Evolutionary conservation across 345 rosid species (phyloP), one percentile per base, ranked within the genome.

Genomic region (Carallia pectinifolia): DNA sequence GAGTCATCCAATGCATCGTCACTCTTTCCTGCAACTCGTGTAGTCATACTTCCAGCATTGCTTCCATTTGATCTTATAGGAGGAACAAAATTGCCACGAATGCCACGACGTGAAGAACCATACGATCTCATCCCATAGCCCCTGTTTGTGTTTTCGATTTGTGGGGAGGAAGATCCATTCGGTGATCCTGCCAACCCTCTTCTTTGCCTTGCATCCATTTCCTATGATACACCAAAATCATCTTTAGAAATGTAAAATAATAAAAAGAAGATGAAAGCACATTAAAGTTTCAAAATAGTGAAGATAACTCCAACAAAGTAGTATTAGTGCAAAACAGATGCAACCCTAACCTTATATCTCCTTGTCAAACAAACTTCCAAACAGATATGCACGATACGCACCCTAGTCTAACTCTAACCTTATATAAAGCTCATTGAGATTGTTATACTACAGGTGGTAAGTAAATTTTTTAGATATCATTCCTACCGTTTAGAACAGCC

Each of bases 71-170:
- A 78, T 85, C 71, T 92, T 80, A 92, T 85, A 17, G 97, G 97
- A 55, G 99, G 97, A 69, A 95, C 82, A 82, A 95, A 95, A 79
- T 79, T 92, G 58, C 97, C 92, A 60, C 94, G 92, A 70, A 79
- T 69, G 61, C 97, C 97, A 55, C 91, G 88, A 65, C 96, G 84
- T 74, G 81, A 62, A 76, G 76, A 65, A 62, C 97, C 91, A 58
- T 88, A 76, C 0, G 90, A 76, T 76, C 88, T 88, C 65, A 70
- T 78, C 70, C 93, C 88, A 75, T 83, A 85, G 36, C 88, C 86
- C 82, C 83, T 84, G 79, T 71, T 67, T 65, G 70, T 80, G 77
- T 58, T 69, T 58, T 91, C 96, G 80, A 76, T 75, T 74, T 85
- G 90, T 5, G 89, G 92, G 71, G 96, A 90, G 66, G 71, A 52